Evolutionary conservation across 2,329 filamentous ascomycete genomes (phyloP).

Genomic region (Chrysosporium keratinophilum): DNA sequence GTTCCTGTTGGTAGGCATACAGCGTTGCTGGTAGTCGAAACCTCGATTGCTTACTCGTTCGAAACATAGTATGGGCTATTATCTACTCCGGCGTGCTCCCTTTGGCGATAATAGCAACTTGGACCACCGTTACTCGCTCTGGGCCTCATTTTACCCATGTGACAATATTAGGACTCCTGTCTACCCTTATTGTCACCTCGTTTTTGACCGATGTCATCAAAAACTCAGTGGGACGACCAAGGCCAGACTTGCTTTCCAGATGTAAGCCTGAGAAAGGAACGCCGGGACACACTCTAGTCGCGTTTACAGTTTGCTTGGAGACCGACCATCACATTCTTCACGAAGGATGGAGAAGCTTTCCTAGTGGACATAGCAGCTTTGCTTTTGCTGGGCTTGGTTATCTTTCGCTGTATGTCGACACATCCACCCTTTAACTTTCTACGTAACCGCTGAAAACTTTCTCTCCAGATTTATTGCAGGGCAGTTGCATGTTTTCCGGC

Average conservation of each 20-base stretch:
- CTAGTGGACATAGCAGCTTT: slow-evolving; percentile 53
- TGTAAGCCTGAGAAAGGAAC: slow-evolving; percentile 61
- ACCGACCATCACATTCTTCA: slow-evolving; percentile 48
- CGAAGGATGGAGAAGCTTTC: slow-evolving; percentile 57
- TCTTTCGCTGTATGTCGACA: slow-evolving; percentile 36
- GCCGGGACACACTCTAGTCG: slow-evolving; percentile 44
- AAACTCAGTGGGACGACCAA: slow-evolving; percentile 70
- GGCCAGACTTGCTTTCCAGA: slow-evolving; percentile 78
- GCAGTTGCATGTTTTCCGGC: slow-evolving; percentile 50
- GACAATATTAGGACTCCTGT: slow-evolving; percentile 68
- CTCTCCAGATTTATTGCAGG: slow-evolving; percentile 41
- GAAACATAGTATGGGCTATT: slow-evolving; percentile 46
- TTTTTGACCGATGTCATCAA: slow-evolving; percentile 88
- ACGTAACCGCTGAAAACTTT: too few species aligned
- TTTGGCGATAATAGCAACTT: slow-evolving; percentile 53
- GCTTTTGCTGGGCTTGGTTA: slow-evolving; percentile 53
- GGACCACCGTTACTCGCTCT: slow-evolving; percentile 53
- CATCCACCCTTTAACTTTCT: background rate
- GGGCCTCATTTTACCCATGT: slow-evolving; percentile 72
- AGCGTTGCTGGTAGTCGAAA: background rate
- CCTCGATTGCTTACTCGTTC: background rate
- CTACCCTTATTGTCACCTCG: slow-evolving; percentile 63
- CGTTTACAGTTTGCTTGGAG: slow-evolving; percentile 38
- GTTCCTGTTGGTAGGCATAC: slow-evolving; percentile 60
- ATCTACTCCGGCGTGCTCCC: slow-evolving; percentile 68